phyloP scores from a whole-genome alignment of 371 early-diverging fungal species.

The Mortierella sp. region DNA sequence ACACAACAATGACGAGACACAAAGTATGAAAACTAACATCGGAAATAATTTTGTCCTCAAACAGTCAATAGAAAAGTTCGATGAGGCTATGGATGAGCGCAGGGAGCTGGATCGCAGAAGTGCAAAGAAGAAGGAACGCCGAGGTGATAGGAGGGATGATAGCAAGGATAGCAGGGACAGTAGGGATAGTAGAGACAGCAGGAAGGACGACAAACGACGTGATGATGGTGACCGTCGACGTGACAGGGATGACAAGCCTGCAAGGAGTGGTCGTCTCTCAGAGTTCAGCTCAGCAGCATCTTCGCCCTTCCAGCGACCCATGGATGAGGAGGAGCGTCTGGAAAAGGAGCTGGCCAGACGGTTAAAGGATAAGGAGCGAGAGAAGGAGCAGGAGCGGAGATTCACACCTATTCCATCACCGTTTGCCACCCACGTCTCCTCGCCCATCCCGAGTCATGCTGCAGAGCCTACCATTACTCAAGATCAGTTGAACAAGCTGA shows the following conservation, averaged over 20 bases:
- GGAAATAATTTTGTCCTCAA: neutral
- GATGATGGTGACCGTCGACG: constrained; percentile 23
- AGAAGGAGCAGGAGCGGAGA: constrained; percentile 45
- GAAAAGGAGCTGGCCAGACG: constrained; percentile 46
- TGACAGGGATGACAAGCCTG: constrained; percentile 28
- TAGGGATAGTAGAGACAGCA: constrained; percentile 25
- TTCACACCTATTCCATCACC: constrained; percentile 53
- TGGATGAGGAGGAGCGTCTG: constrained; percentile 51
- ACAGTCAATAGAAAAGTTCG: constrained; percentile 74
- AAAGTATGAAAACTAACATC: neutral
- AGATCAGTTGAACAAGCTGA: constrained; percentile 88
- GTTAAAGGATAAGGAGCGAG: constrained; percentile 40
- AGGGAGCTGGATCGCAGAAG: constrained; percentile 70
- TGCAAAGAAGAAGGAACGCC: constrained; percentile 25
- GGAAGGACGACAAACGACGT: constrained; percentile 22
- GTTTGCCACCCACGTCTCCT: constrained; percentile 51
- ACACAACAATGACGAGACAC: neutral
- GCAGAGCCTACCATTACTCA: constrained; percentile 59
- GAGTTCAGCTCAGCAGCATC: constrained; percentile 54
- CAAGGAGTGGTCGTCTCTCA: constrained; percentile 44
- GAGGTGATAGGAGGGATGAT: constrained; percentile 19
- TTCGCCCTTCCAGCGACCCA: constrained; percentile 53
- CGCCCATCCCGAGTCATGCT: constrained; percentile 40
- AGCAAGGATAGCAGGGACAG: constrained; percentile 22
- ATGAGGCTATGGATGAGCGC: constrained; percentile 78